These are phyloP conservation scores for Pichia sp. DNA, from an alignment of 1,139 yeast species.

Conservation along the genomic window DNA sequence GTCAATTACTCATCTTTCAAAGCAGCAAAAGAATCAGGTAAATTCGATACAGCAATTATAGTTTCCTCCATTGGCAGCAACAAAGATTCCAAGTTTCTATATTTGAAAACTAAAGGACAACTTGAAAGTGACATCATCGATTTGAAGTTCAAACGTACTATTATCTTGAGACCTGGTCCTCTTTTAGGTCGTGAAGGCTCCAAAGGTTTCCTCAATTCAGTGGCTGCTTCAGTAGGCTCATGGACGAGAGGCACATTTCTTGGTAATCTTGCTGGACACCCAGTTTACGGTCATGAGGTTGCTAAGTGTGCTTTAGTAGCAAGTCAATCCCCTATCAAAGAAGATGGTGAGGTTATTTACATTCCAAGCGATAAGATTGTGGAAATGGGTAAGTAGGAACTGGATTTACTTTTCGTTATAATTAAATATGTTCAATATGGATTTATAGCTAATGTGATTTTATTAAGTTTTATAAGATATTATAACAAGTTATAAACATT, in stretches of 20 bases:
- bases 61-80: slow-evolving; percentile 58
- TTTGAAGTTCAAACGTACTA: slow-evolving; percentile 55
- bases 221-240: slow-evolving; percentile 29
- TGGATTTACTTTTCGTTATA: not conserved
- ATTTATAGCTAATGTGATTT: not conserved
- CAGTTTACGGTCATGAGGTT: slow-evolving; percentile 44
- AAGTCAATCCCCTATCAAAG: slow-evolving; percentile 19
- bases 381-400: slow-evolving; percentile 10
- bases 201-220: slow-evolving; percentile 34
- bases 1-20: slow-evolving; percentile 56
- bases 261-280: slow-evolving; percentile 29
- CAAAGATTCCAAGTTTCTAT: slow-evolving; percentile 45
- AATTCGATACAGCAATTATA: slow-evolving; percentile 51
- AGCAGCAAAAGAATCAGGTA: slow-evolving; percentile 60
- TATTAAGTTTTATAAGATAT: slow-evolving; percentile 2
- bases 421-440: not conserved
- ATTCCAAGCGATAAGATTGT: slow-evolving; percentile 20
- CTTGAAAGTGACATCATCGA: slow-evolving; percentile 53
- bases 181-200: slow-evolving; percentile 51
- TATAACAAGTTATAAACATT: slow-evolving; percentile 23
- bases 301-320: slow-evolving; percentile 37
- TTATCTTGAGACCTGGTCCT: slow-evolving; percentile 65
- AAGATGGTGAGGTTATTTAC: slow-evolving; percentile 21
- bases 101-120: slow-evolving; percentile 55
- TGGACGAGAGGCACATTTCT: slow-evolving; percentile 32